These are phyloP conservation scores for Alternaria gansuensis DNA, from an alignment of 2,329 filamentous ascomycete genomes.

Conservation along the genomic window DNA sequence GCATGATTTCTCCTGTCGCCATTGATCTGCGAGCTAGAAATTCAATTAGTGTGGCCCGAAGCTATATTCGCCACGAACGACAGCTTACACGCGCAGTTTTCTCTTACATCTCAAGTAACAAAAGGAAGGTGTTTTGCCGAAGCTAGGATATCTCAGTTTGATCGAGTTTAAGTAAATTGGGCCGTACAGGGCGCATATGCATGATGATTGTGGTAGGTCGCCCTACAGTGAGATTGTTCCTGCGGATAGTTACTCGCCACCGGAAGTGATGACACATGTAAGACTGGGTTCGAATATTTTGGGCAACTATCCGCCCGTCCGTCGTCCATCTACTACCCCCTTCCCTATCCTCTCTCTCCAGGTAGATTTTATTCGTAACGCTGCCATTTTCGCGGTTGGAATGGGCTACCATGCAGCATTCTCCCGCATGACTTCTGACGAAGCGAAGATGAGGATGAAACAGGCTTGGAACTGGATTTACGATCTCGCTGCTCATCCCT, in stretches of 20 bases:
- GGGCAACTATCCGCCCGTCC: background rate
- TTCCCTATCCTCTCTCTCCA: background rate
- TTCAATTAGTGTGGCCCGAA: background rate
- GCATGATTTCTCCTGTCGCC: background rate
- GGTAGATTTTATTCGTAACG: background rate
- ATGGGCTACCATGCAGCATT: background rate
- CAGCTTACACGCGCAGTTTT: background rate
- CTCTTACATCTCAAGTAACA: background rate
- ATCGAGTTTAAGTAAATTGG: background rate
- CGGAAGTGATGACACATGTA: background rate
- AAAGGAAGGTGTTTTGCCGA: background rate
- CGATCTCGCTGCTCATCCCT: background rate
- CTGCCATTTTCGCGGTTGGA: background rate
- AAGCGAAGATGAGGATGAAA: background rate
- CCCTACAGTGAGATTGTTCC: too few species aligned
- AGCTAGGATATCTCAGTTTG: background rate
- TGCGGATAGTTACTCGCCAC: background rate
- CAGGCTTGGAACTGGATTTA: slow-evolving; percentile 1
- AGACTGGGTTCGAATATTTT: too few species aligned
- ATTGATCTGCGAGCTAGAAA: background rate
- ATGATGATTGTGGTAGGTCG: too few species aligned
- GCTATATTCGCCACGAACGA: background rate
- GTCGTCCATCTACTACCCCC: background rate
- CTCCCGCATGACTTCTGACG: background rate
- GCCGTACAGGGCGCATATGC: too few species aligned